phyloP scores from a whole-genome alignment of 495 filamentous ascomycete genomes.

The Delitschia confertaspora region DNA sequence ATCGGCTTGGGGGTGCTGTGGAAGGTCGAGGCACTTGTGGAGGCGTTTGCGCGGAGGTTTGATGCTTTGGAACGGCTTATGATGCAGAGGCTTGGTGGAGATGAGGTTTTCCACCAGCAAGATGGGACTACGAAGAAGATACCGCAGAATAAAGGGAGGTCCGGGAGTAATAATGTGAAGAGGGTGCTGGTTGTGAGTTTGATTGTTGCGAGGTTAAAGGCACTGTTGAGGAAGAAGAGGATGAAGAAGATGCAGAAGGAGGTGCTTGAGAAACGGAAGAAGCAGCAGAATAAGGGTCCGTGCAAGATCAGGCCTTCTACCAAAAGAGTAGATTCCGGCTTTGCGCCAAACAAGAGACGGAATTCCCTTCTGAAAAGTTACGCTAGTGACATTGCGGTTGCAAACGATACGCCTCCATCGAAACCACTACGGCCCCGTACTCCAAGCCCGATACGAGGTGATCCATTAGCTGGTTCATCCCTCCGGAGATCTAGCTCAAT shows the following conservation, averaged over 20 bases:
- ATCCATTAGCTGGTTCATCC: not conserved
- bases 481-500: slow-evolving; percentile 5
- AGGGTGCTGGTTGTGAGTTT: slow-evolving; percentile 7
- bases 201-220: slow-evolving; percentile 2
- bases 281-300: not conserved
- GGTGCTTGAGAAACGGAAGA: not conserved
- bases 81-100: too few species aligned
- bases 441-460: not conserved
- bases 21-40: slow-evolving; percentile 12
- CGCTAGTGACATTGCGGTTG: slow-evolving; percentile 4
- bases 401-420: not conserved
- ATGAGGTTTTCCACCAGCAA: slow-evolving; percentile 2
- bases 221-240: not conserved
- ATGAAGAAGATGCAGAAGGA: not conserved
- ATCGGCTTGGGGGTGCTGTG: slow-evolving; percentile 9
- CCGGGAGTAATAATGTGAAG: slow-evolving; percentile 5
- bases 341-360: slow-evolving; percentile 3
- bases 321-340: slow-evolving; percentile 10
- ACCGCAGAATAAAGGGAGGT: not conserved
- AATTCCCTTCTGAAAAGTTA: slow-evolving; percentile 4
- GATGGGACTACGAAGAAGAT: not conserved
- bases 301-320: not conserved
- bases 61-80: not conserved
- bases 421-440: slow-evolving; percentile 1
- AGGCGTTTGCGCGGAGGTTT: slow-evolving; percentile 6